These are phyloP conservation scores for Sphagnum fallax DNA, from an alignment of 228 moss, liverwort and hornwort species.

Conservation along the genomic window DNA sequence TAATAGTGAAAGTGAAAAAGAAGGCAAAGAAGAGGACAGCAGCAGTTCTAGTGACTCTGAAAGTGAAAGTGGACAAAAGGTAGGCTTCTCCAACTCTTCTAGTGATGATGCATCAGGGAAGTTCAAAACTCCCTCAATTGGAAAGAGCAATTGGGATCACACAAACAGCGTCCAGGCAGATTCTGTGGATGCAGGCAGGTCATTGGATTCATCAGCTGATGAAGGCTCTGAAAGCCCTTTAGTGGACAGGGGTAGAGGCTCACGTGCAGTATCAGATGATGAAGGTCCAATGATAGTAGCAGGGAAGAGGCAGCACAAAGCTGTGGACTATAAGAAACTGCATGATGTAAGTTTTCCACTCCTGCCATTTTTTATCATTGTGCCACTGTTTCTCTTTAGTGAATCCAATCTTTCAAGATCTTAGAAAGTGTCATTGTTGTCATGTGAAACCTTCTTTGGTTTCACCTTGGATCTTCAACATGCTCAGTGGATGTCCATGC, in stretches of 20 bases:
- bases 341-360: slow-evolving; percentile 55
- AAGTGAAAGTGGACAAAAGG: slow-evolving; percentile 38
- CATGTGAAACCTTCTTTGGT: not conserved
- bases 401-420: not conserved
- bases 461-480: not conserved
- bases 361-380: not conserved
- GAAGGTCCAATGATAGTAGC: slow-evolving; percentile 46
- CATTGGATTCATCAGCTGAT: slow-evolving; percentile 15
- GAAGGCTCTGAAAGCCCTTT: slow-evolving; percentile 44
- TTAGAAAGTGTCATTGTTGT: not conserved
- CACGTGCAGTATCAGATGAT: slow-evolving; percentile 41
- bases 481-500: slow-evolving; percentile 3
- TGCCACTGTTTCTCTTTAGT: not conserved
- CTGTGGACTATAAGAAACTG: slow-evolving; percentile 89
- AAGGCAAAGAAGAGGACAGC: slow-evolving; percentile 27
- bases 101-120: slow-evolving; percentile 34
- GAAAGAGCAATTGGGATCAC: slow-evolving; percentile 21
- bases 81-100: slow-evolving; percentile 36
- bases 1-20: slow-evolving; percentile 34
- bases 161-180: too few species aligned
- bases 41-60: slow-evolving; percentile 36
- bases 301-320: slow-evolving; percentile 78
- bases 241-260: slow-evolving; percentile 32
- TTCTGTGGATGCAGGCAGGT: slow-evolving; percentile 17
- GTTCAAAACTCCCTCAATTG: slow-evolving; percentile 12